Percentiles rank a stretch among this genome's conserved stretches.
Evolutionary conservation across 495 filamentous ascomycete genomes (phyloP).

Genomic region (Aspergillus leporis): DNA sequence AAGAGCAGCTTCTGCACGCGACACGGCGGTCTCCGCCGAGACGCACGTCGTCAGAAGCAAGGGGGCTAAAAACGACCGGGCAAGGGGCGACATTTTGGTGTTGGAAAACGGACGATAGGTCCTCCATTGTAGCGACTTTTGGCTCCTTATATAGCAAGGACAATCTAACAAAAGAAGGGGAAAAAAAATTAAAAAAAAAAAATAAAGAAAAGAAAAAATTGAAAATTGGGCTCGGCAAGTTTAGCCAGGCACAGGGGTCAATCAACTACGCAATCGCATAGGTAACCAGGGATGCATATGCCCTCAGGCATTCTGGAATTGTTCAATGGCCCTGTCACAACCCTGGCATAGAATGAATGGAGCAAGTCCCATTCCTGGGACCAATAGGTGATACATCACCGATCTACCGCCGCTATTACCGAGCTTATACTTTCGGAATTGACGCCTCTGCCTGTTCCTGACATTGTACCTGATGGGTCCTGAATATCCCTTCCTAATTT

Average conservation of each 20-base stretch:
- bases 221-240: not conserved
- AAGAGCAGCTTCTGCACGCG: constrained; percentile 47
- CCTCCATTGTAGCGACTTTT: too few relatives aligned
- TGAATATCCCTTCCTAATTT: not conserved
- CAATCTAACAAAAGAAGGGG: too few relatives aligned
- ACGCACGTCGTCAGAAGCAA: constrained; percentile 1
- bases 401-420: not conserved
- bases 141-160: not conserved
- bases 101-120: not conserved
- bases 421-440: not conserved
- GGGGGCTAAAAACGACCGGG: not conserved
- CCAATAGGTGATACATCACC: not conserved
- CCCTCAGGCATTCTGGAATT: not conserved
- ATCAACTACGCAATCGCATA: not conserved
- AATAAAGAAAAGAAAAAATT: not conserved
- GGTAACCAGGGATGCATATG: not conserved
- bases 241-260: not conserved
- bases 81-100: not conserved
- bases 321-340: not conserved
- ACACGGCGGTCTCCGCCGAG: constrained; percentile 7
- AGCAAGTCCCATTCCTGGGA: constrained; percentile 1
- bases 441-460: not conserved
- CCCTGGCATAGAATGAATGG: not conserved
- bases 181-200: not conserved
- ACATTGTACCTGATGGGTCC: not conserved